Percentiles rank a stretch among this genome's conserved stretches.
These are phyloP conservation scores for Tinospora cordifolia DNA, from an alignment of 164 flowering plant species.

Conservation along the genomic window DNA sequence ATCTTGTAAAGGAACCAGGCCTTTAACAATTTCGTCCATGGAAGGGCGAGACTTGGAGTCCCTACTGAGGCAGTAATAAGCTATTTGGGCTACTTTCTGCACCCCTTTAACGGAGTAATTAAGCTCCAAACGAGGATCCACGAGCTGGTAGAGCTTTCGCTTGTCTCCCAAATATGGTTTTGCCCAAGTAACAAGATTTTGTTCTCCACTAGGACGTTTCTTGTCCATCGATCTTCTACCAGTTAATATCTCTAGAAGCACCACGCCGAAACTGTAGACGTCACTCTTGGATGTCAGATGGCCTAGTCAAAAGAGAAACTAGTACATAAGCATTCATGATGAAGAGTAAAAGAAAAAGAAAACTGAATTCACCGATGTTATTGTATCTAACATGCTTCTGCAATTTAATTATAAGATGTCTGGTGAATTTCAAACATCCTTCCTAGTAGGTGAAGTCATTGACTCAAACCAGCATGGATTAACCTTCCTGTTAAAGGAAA, in stretches of 20 bases:
- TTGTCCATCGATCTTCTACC: slow-evolving; percentile 96
- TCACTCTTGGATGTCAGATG: slow-evolving; percentile 93
- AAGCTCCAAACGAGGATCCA: slow-evolving; percentile 81
- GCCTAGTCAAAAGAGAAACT: slow-evolving; percentile 36
- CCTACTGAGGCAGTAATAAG: slow-evolving; percentile 67
- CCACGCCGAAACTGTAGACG: slow-evolving; percentile 92
- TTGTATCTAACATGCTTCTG: neutral
- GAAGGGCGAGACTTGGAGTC: slow-evolving; percentile 79
- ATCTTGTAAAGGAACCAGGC: slow-evolving; percentile 59
- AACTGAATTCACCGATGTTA: neutral
- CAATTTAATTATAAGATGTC: too few relatives aligned
- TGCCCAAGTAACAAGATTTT: slow-evolving; percentile 87
- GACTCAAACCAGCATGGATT: too few relatives aligned
- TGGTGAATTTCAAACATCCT: too few relatives aligned
- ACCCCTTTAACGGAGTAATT: slow-evolving; percentile 80
- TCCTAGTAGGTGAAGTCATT: too few relatives aligned
- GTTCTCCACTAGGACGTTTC: slow-evolving; percentile 79
- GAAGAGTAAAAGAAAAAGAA: too few relatives aligned
- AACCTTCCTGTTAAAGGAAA: too few relatives aligned
- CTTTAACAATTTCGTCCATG: slow-evolving; percentile 83
- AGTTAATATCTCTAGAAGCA: slow-evolving; percentile 82
- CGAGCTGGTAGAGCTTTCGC: slow-evolving; percentile 59
- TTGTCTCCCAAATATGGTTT: slow-evolving; percentile 65
- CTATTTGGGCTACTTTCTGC: slow-evolving; percentile 71
- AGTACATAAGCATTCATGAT: neutral